Evolutionary conservation across 2,329 filamentous ascomycete genomes (phyloP), one percentile per base, ranked within the genome.

Genomic region (Eutypella sp.): DNA sequence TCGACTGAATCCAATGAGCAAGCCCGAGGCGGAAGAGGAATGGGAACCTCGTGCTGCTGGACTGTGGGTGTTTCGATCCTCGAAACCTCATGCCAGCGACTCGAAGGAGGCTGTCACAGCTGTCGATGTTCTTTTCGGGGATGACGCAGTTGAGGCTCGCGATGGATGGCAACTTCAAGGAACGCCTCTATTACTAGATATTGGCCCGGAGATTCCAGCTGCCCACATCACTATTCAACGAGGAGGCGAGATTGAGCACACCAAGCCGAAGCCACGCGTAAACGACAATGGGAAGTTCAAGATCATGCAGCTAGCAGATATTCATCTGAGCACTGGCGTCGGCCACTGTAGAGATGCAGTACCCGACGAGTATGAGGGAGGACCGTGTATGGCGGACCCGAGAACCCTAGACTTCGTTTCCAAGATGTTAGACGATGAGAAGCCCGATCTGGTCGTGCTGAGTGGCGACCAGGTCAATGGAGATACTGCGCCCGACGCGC

Each of bases 381-480:
- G 85, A 10, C 81, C 82, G 57, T 99, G 93, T 65, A 89, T 96
- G 60, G 93, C 93, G 1, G 93, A 99, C 62, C 84, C 89, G 15
- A 79, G 92, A 52, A 97, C 93, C 1, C 71, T 97, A 48, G 90
- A 96, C 44, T 99, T 97, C 63, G 79, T 97, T 39, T 81, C 80
- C 51, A 82, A 78, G 57, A 75, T 97, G 13, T 72, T 99, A 20
- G 91, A 96, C 54, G 87, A 96, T 44, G 93, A 99, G 71, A 91
- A 89, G 65, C 93, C 93, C 0, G 90, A 99, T 59, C 71, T 99
- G 53, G 89, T 97, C 2, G 83, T 99, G 4, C 72, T 99, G 37
- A 93, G 87, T 53, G 93, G 93, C 40, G 93, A 99, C 61, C 91
- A 97, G 65, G 85, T 97, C 47, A 97, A 99, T 57, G 93, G 93